Conservation (phyloP, 768 basidiomycete species). For the Lactarius tabidus region DNA sequence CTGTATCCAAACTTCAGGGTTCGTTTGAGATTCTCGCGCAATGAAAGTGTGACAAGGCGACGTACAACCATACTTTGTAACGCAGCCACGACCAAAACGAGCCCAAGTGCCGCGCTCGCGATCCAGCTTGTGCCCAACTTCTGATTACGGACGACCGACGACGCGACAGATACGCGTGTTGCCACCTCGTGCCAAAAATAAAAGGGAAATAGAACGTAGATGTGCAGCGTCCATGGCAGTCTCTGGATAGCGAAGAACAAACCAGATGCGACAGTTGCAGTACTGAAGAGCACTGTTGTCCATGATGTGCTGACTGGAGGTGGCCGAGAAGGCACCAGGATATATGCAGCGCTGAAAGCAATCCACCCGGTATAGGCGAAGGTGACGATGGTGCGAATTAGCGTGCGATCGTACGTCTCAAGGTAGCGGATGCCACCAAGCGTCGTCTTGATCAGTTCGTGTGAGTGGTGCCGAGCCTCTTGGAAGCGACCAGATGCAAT, state of each 20-base stretch:
- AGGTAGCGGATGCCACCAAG: constrained; percentile 70
- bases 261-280: constrained; percentile 41
- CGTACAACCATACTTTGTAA: constrained; percentile 74
- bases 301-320: background rate
- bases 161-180: background rate
- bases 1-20: constrained; percentile 59
- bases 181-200: constrained; percentile 69
- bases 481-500: constrained; percentile 44
- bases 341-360: constrained; percentile 56
- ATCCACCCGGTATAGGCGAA: constrained; percentile 77
- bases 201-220: constrained; percentile 70
- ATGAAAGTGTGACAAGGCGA: constrained; percentile 15
- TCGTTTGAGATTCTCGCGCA: background rate
- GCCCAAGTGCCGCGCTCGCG: constrained; percentile 29
- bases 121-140: background rate
- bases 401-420: constrained; percentile 68
- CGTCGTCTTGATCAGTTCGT: constrained; percentile 48
- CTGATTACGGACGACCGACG: background rate
- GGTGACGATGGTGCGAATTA: constrained; percentile 67
- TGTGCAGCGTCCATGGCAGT: constrained; percentile 67
- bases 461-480: constrained; percentile 47
- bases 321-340: constrained; percentile 43
- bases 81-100: constrained; percentile 37
- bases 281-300: constrained; percentile 25
- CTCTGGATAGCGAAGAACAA: constrained; percentile 54